Conservation (phyloP, 2,329 filamentous ascomycete genomes). For the Myotisia sp. region DNA sequence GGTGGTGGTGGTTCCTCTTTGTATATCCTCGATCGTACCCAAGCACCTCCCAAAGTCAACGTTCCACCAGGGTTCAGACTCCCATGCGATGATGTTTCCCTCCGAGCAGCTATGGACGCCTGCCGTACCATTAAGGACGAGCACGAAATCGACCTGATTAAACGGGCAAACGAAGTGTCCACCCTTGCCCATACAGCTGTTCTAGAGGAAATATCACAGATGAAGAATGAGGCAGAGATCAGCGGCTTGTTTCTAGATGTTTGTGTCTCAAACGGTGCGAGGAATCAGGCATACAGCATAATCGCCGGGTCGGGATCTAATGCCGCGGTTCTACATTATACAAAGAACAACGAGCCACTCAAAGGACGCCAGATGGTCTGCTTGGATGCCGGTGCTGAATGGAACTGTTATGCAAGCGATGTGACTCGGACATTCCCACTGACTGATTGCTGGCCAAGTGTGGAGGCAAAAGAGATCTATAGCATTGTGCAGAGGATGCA, state of each 20-base stretch:
- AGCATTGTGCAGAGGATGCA: constrained; percentile 81
- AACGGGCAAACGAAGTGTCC: constrained; percentile 57
- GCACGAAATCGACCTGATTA: constrained; percentile 59
- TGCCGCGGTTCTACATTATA: constrained; percentile 77
- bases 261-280: constrained; percentile 60
- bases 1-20: constrained; percentile 18
- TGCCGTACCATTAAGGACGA: constrained; percentile 58
- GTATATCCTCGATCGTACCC: constrained; percentile 26
- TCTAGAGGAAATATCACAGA: constrained; percentile 46
- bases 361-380: constrained; percentile 62
- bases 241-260: constrained; percentile 65
- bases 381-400: constrained; percentile 71
- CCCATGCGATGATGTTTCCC: constrained; percentile 16
- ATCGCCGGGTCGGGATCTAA: constrained; percentile 71
- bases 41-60: constrained; percentile 23
- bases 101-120: constrained; percentile 47
- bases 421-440: constrained; percentile 82
- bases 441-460: constrained; percentile 43
- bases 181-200: constrained; percentile 52
- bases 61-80: not conserved
- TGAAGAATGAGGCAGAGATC: constrained; percentile 66
- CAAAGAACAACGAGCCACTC: constrained; percentile 59
- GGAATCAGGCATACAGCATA: constrained; percentile 72
- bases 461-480: constrained; percentile 61
- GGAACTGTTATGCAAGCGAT: constrained; percentile 56